A percentile compares a stretch with the other conserved stretches of the same genome.
These are phyloP conservation scores for Beauveria caledonica DNA, from an alignment of 2,329 filamentous ascomycete genomes.

Conservation along the genomic window DNA sequence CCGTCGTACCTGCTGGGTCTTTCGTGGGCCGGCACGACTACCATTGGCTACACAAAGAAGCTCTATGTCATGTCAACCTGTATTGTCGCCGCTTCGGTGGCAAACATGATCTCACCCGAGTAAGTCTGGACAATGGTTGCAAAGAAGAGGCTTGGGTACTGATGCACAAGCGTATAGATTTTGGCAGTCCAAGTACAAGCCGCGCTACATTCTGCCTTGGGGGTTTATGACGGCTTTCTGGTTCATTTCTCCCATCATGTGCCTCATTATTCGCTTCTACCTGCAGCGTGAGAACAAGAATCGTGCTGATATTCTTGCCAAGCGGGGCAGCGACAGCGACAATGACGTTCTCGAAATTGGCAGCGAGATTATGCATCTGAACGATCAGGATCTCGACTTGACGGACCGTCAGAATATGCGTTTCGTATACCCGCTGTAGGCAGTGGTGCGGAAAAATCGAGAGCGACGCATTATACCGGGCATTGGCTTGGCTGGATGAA, in stretches of 20 bases:
- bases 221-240: conserved; percentile 19
- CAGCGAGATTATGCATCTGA: conserved; percentile 14
- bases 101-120: conserved; percentile 23
- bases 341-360: conserved; percentile 14
- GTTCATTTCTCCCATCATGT: conserved; percentile 20
- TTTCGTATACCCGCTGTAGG: conserved; percentile 24
- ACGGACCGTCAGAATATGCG: conserved; percentile 17
- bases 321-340: conserved; percentile 11
- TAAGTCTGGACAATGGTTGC: conserved; percentile 10
- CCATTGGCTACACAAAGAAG: conserved; percentile 19
- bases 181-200: conserved; percentile 18
- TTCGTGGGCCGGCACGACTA: conserved; percentile 20
- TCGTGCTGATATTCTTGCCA: conserved; percentile 8
- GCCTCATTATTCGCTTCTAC: conserved; percentile 19
- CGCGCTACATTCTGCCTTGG: conserved; percentile 17
- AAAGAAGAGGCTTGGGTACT: not conserved
- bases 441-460: not conserved
- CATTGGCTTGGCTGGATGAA: not conserved
- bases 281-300: conserved; percentile 15
- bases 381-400: conserved; percentile 14
- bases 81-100: conserved; percentile 17
- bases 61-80: conserved; percentile 18
- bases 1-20: conserved; percentile 21
- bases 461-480: not conserved
- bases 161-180: conserved; percentile 12